phyloP scores from a whole-genome alignment of 2,329 filamentous ascomycete species.

The Xylariomycetidae sp. region DNA sequence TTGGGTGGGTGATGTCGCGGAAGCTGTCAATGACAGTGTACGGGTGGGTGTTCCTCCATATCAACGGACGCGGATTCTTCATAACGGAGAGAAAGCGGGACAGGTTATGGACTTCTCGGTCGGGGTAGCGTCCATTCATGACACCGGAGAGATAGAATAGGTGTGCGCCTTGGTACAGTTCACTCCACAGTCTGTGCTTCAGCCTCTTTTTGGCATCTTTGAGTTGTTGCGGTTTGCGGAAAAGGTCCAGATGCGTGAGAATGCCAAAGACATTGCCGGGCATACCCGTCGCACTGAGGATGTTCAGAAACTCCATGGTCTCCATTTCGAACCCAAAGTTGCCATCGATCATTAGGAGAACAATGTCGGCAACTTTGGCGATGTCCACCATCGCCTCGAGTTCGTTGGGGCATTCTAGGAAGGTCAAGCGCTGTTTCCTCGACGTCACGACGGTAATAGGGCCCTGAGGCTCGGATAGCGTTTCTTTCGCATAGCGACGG shows the following conservation, averaged over 20 bases:
- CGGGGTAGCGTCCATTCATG: constrained; percentile 92
- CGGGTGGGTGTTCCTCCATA: constrained; percentile 95
- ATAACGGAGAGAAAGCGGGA: constrained; percentile 95
- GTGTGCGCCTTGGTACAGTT: constrained; percentile 94
- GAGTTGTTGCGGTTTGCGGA: constrained; percentile 76
- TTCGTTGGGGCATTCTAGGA: constrained; percentile 95
- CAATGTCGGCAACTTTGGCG: constrained; percentile 94
- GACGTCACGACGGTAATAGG: constrained; percentile 95
- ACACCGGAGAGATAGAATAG: constrained; percentile 95
- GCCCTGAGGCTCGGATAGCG: constrained; percentile 79
- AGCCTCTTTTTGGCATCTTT: constrained; percentile 93
- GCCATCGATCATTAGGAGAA: constrained; percentile 95
- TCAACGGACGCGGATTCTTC: constrained; percentile 95
- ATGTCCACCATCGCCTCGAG: constrained; percentile 95
- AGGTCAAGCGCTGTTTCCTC: constrained; percentile 89
- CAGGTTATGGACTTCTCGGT: constrained; percentile 92
- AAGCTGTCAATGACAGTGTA: constrained; percentile 93
- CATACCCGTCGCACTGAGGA: constrained; percentile 92
- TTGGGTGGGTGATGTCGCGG: constrained; percentile 90
- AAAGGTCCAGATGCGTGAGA: constrained; percentile 90
- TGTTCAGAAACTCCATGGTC: constrained; percentile 98
- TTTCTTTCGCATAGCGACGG: constrained; percentile 92
- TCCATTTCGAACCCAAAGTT: constrained; percentile 99
- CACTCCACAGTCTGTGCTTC: constrained; percentile 94
- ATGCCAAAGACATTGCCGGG: constrained; percentile 98